phyloP scores from a whole-genome alignment of 345 rosid species.

The Turnera subulata region DNA sequence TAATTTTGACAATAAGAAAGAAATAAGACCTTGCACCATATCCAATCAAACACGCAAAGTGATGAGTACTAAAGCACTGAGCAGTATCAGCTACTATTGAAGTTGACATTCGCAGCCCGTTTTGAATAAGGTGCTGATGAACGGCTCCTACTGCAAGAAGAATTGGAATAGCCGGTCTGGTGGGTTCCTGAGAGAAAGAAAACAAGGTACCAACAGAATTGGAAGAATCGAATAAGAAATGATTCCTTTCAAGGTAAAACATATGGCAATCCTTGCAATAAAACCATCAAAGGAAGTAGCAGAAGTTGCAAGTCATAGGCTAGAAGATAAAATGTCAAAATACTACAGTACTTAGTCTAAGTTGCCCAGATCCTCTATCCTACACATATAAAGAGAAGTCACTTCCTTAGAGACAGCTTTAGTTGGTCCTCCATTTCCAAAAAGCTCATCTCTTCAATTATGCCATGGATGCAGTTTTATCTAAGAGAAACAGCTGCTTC shows the following conservation, averaged over 20 bases:
- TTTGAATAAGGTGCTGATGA: conserved; percentile 98
- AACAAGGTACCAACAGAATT: conserved; percentile 2
- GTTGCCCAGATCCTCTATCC: too few relatives aligned
- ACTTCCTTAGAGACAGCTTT: too few relatives aligned
- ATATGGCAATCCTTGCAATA: background rate
- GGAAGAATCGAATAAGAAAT: background rate
- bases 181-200: conserved; percentile 61
- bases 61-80: conserved; percentile 99
- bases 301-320: background rate
- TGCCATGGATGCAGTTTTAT: too few relatives aligned
- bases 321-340: too few relatives aligned
- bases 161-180: conserved; percentile 89
- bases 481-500: too few relatives aligned
- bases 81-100: conserved; percentile 94
- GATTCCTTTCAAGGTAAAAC: background rate
- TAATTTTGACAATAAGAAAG: conserved; percentile 9
- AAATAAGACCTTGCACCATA: conserved; percentile 87
- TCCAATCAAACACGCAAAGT: conserved; percentile 95
- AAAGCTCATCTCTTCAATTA: too few relatives aligned
- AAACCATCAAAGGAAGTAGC: background rate
- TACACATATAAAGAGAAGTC: too few relatives aligned
- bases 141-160: conserved; percentile 97
- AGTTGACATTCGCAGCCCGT: conserved; percentile 91
- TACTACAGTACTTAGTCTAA: too few relatives aligned
- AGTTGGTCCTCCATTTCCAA: too few relatives aligned